Evolutionary conservation across 768 basidiomycete species (phyloP).

Genomic region (Rhodotorula sphaerocarpa): DNA sequence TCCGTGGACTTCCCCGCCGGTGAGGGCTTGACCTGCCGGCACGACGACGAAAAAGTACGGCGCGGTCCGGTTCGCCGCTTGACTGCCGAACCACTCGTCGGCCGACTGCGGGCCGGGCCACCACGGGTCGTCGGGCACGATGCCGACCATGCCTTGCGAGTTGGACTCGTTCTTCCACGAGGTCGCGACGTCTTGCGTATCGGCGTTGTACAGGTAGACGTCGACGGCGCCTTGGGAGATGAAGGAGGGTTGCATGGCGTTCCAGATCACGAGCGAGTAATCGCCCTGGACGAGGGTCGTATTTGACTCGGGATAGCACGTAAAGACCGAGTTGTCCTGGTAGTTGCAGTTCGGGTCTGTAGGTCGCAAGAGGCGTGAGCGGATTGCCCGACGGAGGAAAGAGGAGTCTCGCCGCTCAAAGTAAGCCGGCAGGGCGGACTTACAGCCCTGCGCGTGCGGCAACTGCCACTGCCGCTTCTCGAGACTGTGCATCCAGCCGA

Average conservation of each 20-base stretch:
- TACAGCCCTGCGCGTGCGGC: conserved; percentile 21
- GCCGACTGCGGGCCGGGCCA: conserved; percentile 47
- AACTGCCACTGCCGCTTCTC: conserved; percentile 13
- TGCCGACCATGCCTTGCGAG: conserved; percentile 51
- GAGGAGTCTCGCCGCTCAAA: background rate
- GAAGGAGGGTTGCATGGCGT: conserved; percentile 10
- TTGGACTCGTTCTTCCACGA: conserved; percentile 50
- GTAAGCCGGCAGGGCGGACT: background rate
- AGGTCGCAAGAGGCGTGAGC: background rate
- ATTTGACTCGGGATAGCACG: conserved; percentile 62
- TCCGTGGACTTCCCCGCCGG: conserved; percentile 58
- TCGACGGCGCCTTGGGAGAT: conserved; percentile 52
- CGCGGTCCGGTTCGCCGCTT: conserved; percentile 49
- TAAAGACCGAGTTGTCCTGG: conserved; percentile 60
- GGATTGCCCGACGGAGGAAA: background rate
- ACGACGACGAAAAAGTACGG: conserved; percentile 71
- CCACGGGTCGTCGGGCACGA: conserved; percentile 60
- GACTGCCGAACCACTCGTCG: conserved; percentile 38
- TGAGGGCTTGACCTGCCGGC: conserved; percentile 50
- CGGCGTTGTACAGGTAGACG: conserved; percentile 68
- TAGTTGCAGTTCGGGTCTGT: conserved; percentile 43
- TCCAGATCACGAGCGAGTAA: conserved; percentile 51
- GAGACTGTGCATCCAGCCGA: background rate
- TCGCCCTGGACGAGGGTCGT: conserved; percentile 62
- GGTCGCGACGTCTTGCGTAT: conserved; percentile 53